phyloP scores from a whole-genome alignment of 2,329 filamentous ascomycete species.

The Chaetothyriales sp. region DNA sequence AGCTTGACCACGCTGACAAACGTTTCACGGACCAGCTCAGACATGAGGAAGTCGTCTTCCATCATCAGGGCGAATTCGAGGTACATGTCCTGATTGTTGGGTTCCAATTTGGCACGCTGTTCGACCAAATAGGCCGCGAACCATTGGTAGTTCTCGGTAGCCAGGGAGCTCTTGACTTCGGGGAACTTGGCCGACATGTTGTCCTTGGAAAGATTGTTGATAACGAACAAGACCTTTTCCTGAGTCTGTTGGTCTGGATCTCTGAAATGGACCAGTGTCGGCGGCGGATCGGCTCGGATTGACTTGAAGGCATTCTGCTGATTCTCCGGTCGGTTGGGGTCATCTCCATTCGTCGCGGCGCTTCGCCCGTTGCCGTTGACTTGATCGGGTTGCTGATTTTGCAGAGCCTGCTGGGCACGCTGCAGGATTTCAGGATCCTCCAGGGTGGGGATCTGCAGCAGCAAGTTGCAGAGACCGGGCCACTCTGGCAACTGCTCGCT shows the following conservation, averaged over 20 bases:
- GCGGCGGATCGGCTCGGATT: constrained; percentile 57
- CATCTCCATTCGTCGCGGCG: constrained; percentile 55
- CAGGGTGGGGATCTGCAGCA: constrained; percentile 67
- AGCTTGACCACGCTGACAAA: constrained; percentile 73
- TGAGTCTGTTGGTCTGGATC: constrained; percentile 74
- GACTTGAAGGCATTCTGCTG: constrained; percentile 59
- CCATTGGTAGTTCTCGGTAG: constrained; percentile 80
- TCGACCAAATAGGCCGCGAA: constrained; percentile 92
- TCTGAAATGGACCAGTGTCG: constrained; percentile 51
- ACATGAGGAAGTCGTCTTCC: constrained; percentile 62
- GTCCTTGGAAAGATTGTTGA: constrained; percentile 89
- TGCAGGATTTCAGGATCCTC: constrained; percentile 72
- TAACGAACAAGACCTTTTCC: constrained; percentile 84
- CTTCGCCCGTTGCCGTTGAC: constrained; percentile 26
- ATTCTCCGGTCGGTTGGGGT: constrained; percentile 43
- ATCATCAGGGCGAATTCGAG: constrained; percentile 76
- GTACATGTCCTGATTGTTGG: constrained; percentile 90
- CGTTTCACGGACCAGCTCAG: constrained; percentile 82
- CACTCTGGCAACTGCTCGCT: constrained; percentile 73
- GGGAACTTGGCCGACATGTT: constrained; percentile 73
- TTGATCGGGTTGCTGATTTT: constrained; percentile 43
- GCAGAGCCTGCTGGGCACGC: constrained; percentile 67
- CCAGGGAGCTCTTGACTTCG: constrained; percentile 64
- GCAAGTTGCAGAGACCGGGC: constrained; percentile 82
- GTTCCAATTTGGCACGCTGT: constrained; percentile 90